Evolutionary conservation across 129 eudicot species (phyloP), one percentile per base, ranked within the genome.

Genomic region (Kitagawia praeruptora): DNA sequence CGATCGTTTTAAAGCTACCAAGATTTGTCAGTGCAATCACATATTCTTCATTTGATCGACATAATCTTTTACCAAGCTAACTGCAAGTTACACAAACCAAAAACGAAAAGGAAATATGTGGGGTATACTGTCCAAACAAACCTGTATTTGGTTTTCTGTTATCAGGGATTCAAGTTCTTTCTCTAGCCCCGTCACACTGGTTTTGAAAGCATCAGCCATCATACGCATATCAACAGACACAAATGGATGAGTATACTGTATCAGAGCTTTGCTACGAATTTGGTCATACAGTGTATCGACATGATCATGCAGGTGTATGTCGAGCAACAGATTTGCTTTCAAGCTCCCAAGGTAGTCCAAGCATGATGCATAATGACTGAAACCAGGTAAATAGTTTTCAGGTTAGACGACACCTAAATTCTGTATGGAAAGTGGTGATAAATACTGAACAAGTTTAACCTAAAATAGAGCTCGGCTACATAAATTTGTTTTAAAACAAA

Each of bases 151-250:
- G 83, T 89, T 81, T 67, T 90, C 89, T 5, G 97, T 92, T 40
- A 95, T 95, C 81, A 95, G 83, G 71, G 89, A 86, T 86, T 89
- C 99, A 12, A 95, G 96, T 80, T 95, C 99, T 84, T 90, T 95
- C 87, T 90, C 91, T 81, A 95, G 40, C 14, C 92, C 96, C 0
- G 87, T 80, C 70, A 90, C 90, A 75, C 82, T 89, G 25, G 97
- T 95, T 81, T 92, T 95, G 78, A 95, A 95, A 53, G 99, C 97
- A 80, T 89, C 80, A 2, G 99, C 99, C 99, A 95, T 95, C 97
- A 87, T 95, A 79, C 86, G 79, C 76, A 95, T 82, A 85, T 95
- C 99, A 78, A 95, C 99, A 39, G 99, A 95, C 56, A 90, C 91
- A 80, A 92, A 95, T 12, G 99, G 99, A 76, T 77, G 91, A 14